A percentile compares a stretch with the other conserved stretches of the same genome.
Conservation (phyloP, 1,139 yeast species). For the Kodamaea fungicola region DNA sequence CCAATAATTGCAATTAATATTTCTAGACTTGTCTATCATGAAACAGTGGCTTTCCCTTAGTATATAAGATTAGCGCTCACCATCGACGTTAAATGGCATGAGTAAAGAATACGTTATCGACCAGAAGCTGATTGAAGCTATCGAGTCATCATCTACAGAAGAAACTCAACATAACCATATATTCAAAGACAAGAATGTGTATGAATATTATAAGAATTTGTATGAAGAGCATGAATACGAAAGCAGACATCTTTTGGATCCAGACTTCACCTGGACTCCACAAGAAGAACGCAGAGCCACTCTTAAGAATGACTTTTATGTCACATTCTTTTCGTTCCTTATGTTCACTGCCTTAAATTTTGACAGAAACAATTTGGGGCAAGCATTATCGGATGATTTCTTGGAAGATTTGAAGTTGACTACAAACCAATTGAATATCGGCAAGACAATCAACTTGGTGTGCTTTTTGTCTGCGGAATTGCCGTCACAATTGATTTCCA, state of each 20-base stretch:
- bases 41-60: background rate
- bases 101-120: background rate
- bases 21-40: background rate
- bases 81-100: too few species aligned
- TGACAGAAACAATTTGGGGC: slow-evolving; percentile 27
- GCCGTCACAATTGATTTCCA: slow-evolving; percentile 32
- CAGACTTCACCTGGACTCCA: slow-evolving; percentile 31
- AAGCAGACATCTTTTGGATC: slow-evolving; percentile 32
- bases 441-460: slow-evolving; percentile 30
- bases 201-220: slow-evolving; percentile 26
- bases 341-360: slow-evolving; percentile 31
- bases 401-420: slow-evolving; percentile 24
- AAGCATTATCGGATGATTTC: slow-evolving; percentile 29
- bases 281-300: slow-evolving; percentile 29
- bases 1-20: too few species aligned
- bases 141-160: slow-evolving; percentile 3
- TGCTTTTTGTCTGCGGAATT: slow-evolving; percentile 31
- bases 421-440: slow-evolving; percentile 29
- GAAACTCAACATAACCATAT: slow-evolving; percentile 14
- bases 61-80: too few species aligned
- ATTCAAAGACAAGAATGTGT: slow-evolving; percentile 28
- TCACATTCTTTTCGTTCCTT: slow-evolving; percentile 29
- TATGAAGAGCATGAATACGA: slow-evolving; percentile 31
- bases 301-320: slow-evolving; percentile 28
- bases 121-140: slow-evolving; percentile 2